A percentile compares a stretch with the other conserved stretches of the same genome.
Evolutionary conservation across 2,329 filamentous ascomycete species (phyloP).

Genomic region (Pseudogymnoascus sp.): DNA sequence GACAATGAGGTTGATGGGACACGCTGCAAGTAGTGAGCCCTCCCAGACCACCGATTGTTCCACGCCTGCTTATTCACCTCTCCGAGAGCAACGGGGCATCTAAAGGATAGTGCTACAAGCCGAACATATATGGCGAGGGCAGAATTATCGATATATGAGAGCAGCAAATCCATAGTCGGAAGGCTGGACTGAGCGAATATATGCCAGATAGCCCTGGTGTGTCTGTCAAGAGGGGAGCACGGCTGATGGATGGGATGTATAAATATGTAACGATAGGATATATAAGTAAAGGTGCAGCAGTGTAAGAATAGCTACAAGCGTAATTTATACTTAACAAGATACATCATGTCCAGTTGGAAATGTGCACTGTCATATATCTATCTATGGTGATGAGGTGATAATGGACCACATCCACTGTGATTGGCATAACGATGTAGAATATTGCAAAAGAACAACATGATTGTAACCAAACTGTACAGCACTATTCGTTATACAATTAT

Average conservation of each 20-base stretch:
- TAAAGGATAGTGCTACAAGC: not conserved
- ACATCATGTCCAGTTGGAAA: not conserved
- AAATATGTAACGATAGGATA: not conserved
- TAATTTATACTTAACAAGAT: not conserved
- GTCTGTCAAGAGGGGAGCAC: not conserved
- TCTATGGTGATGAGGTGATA: not conserved
- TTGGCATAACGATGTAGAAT: not conserved
- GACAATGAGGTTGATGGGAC: not conserved
- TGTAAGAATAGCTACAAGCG: not conserved
- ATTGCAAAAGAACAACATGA: not conserved
- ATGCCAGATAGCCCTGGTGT: not conserved
- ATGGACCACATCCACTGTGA: no score
- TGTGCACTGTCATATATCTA: not conserved
- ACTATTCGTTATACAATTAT: not conserved
- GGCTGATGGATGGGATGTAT: not conserved
- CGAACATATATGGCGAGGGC: not conserved
- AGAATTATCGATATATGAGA: not conserved
- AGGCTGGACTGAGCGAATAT: not conserved
- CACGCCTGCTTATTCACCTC: not conserved
- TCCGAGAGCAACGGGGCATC: not conserved
- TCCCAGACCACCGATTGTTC: not conserved
- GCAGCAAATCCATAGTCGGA: not conserved
- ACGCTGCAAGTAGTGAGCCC: not conserved
- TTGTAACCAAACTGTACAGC: not conserved
- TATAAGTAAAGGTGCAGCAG: not conserved